These are phyloP conservation scores for Orychophragmus violaceus DNA, from an alignment of 345 rosid genomes.

Conservation along the genomic window DNA sequence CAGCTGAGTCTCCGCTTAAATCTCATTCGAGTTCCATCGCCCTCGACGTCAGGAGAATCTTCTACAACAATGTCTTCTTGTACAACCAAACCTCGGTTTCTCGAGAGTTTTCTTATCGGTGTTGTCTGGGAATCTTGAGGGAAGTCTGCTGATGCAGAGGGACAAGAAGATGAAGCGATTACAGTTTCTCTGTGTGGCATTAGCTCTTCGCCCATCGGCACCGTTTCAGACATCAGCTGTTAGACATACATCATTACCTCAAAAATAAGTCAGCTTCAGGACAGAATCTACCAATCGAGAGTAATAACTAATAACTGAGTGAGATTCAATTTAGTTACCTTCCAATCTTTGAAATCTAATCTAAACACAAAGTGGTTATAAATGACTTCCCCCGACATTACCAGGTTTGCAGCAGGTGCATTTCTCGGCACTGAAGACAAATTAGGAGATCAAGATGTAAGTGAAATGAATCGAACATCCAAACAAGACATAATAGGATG, in stretches of 20 bases:
- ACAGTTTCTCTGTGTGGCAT: constrained; percentile 51
- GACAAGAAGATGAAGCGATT: constrained; percentile 16
- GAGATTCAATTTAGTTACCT: constrained; percentile 39
- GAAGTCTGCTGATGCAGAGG: constrained; percentile 23
- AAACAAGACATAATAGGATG: background rate
- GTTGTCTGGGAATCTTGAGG: constrained; percentile 43
- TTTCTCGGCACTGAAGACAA: constrained; percentile 62
- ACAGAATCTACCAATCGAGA: background rate
- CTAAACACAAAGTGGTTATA: constrained; percentile 84
- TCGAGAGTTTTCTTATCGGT: constrained; percentile 71
- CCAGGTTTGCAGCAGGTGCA: constrained; percentile 57
- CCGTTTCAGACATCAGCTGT: constrained; percentile 50
- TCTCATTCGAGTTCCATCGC: constrained; percentile 35
- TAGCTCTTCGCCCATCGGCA: constrained; percentile 62
- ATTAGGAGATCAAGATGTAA: background rate
- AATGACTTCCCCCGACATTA: constrained; percentile 52
- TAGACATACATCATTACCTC: background rate
- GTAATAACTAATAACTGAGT: background rate
- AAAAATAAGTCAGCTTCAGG: background rate
- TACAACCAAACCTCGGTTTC: constrained; percentile 69
- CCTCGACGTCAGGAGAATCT: constrained; percentile 46
- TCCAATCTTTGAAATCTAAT: constrained; percentile 86
- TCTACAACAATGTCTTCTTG: constrained; percentile 69
- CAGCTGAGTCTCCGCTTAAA: constrained; percentile 46
- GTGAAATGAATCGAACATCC: background rate